Conservation (phyloP, 441 rosid species). For the Erysimum cheiri region DNA sequence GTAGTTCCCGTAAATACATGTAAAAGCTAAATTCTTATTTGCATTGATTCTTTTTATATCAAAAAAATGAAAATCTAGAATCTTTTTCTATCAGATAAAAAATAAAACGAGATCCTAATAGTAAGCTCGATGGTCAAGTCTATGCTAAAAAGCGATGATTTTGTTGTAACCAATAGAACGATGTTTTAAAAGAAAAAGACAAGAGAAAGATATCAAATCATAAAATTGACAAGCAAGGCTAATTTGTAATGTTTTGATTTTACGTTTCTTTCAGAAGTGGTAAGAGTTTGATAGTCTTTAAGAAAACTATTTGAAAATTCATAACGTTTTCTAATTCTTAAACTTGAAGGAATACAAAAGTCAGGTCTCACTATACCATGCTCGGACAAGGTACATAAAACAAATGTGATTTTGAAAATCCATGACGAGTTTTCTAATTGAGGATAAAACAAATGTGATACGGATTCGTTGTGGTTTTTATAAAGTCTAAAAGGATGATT, state of each 20-base stretch:
- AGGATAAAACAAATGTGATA: constrained; percentile 15
- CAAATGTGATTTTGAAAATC: not conserved
- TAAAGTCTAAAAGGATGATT: not conserved
- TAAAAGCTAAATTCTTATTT: too few relatives aligned
- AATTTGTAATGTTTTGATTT: not conserved
- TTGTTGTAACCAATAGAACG: not conserved
- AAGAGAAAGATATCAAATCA: not conserved
- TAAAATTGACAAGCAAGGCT: not conserved
- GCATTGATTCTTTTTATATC: not conserved
- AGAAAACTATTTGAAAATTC: not conserved
- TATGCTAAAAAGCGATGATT: not conserved
- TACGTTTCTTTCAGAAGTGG: not conserved
- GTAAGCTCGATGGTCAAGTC: not conserved
- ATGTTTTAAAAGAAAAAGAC: too few relatives aligned
- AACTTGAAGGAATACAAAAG: not conserved
- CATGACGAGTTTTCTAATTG: constrained; percentile 17
- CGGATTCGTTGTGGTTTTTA: constrained; percentile 6
- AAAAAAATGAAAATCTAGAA: not conserved
- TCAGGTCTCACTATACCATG: not conserved
- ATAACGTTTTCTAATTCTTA: not conserved
- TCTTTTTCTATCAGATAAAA: not conserved
- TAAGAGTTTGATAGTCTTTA: not conserved
- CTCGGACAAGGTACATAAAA: not conserved
- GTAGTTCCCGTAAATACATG: not conserved
- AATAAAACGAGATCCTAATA: too few relatives aligned